Percentiles rank a stretch among this genome's conserved stretches.
Evolutionary conservation across 257 asterid species (phyloP).

Genomic region (Catharanthus roseus): DNA sequence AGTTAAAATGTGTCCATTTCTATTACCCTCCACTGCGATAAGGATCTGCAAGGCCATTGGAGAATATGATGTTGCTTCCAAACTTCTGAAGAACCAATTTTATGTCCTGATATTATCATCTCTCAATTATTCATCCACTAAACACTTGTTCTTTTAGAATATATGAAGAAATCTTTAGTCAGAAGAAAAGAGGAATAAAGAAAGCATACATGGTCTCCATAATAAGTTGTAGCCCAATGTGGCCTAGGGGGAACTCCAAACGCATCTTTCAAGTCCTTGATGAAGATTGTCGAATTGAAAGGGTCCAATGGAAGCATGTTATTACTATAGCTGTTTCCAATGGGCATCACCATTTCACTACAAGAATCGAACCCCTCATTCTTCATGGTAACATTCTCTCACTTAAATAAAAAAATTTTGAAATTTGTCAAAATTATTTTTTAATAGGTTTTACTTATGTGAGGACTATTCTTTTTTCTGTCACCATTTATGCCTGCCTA

Average conservation of each 20-base stretch:
- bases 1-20: not conserved
- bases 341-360: conserved; percentile 14
- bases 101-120: conserved; percentile 28
- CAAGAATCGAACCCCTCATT: too few species aligned
- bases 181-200: not conserved
- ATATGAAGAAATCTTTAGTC: not conserved
- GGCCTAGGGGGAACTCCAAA: conserved; percentile 26
- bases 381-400: too few species aligned
- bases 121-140: too few species aligned
- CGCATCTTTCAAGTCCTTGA: conserved; percentile 12
- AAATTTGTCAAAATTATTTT: too few species aligned
- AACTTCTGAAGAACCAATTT: conserved; percentile 31
- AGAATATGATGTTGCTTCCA: conserved; percentile 45
- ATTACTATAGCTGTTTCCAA: conserved; percentile 24
- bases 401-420: too few species aligned
- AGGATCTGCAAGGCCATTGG: conserved; percentile 46
- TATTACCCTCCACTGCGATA: conserved; percentile 43
- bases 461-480: too few species aligned
- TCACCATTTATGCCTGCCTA: too few species aligned
- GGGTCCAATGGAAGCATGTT: conserved; percentile 31
- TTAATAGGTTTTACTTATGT: too few species aligned
- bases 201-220: conserved; percentile 37
- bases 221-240: conserved; percentile 36
- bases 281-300: conserved; percentile 18
- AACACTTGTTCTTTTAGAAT: not conserved